Conservation (phyloP, 495 filamentous ascomycete species). For the Corynascus novoguineensis region DNA sequence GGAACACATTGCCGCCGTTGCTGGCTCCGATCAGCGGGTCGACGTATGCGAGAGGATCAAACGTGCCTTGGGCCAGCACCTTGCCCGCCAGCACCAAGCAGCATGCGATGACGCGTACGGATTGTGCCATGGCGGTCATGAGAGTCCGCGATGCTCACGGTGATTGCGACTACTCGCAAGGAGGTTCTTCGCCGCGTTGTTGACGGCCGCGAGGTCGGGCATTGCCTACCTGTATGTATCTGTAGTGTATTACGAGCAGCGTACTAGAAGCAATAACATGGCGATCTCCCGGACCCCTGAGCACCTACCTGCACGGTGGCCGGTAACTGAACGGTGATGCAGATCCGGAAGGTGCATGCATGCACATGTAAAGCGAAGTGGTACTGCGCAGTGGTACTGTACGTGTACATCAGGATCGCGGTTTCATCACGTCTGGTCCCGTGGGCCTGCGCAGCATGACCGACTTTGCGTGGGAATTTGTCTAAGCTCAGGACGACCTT, state of each 20-base stretch:
- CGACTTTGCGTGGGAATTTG: neutral
- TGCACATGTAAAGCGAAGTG: no score
- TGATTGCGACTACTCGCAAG: no score
- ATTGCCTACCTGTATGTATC: no score
- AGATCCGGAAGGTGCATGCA: neutral
- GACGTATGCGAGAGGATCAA: slow-evolving; percentile 40
- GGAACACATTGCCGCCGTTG: slow-evolving; percentile 68
- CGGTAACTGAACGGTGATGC: neutral
- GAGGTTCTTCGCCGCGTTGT: neutral
- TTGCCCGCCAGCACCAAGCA: slow-evolving; percentile 8
- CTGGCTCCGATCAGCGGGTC: slow-evolving; percentile 57
- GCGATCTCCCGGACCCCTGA: neutral
- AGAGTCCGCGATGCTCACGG: neutral
- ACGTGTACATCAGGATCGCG: no score
- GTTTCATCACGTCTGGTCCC: neutral
- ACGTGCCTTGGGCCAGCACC: slow-evolving; percentile 20
- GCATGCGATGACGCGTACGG: slow-evolving; percentile 2
- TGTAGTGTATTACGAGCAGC: neutral
- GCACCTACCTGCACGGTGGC: neutral
- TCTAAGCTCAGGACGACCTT: neutral
- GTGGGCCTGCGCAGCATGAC: neutral
- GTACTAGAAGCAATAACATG: neutral
- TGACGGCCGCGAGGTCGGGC: neutral
- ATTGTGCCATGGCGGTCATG: slow-evolving; percentile 7
- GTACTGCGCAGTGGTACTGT: no score